Base-by-base conservation (phyloP, 805 yeast genomes). In the Kazachstania viticola region DNA sequence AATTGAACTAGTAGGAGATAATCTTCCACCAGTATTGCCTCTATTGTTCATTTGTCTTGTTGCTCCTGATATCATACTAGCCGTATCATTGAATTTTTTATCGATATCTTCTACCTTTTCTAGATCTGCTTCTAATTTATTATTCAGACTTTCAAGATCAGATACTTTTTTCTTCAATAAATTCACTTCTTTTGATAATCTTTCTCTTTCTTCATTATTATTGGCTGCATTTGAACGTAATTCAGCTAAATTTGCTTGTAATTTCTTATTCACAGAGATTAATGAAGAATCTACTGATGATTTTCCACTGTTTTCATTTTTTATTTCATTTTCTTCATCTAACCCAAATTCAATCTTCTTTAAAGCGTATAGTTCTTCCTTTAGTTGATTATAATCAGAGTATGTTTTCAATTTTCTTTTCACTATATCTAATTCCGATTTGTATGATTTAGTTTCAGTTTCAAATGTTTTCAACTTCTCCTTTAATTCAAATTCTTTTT, bases 331-430 rank as follows among this genome's bases (percentile, higher is more conserved):
- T 8, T 38, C 51, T 14, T 41, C 55, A 5, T 58, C 61, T 21
- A 59, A 60, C 41, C 87, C 87, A 56, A 84, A 79, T 45, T 81
- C 83, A 24, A 84, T 76, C 40, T 77, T 75, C 49, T 79, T 74
- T 38, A 85, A 52, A 17, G 84, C 69, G 14, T 67, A 69, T 41
- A 87, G 61, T 46, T 87, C 95, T 30, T 72, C 69, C 51, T 83
- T 84, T 29, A 85, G 51, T 39, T 82, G 85, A 32, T 80, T 85
- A 54, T 87, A 85, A 49, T 85, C 95, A 2, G 66, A 58, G 31
- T 74, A 71, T 21, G 61, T 53, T 3, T 60, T 58, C 27, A 79
- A 48, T 34, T 70, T 68, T 17, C 59, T 57, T 45, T 69, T 71
- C 41, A 80, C 58, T 4, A 52, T 49, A 8, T 60, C 61, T 17